Evolutionary conservation across 1,284 basidiomycete genomes (phyloP).

Genomic region (Ceratobasidium theobromae): DNA sequence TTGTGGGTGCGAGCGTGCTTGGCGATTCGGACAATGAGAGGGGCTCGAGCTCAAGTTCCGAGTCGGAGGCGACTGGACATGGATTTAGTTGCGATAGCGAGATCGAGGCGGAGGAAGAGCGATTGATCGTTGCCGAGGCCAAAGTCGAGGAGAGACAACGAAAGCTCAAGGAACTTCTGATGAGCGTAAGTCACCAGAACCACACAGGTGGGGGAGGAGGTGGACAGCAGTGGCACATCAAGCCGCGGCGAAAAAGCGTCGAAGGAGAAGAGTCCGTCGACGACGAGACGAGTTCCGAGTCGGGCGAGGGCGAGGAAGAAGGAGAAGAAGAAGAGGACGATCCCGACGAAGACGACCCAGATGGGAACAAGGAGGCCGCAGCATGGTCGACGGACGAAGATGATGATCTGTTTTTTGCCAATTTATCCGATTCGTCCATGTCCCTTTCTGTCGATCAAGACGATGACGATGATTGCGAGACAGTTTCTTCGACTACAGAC

Average conservation of each 20-base stretch:
- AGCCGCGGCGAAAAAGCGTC: conserved; percentile 23
- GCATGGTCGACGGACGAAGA: conserved; percentile 28
- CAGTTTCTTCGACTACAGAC: conserved; percentile 14
- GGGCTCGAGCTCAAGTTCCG: not conserved
- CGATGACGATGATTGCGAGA: conserved; percentile 25
- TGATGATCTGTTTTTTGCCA: conserved; percentile 24
- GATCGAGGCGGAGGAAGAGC: conserved; percentile 31
- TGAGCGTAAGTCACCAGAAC: conserved; percentile 3
- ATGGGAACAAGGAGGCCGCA: conserved; percentile 7
- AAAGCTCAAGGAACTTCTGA: conserved; percentile 6
- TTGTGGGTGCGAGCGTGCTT: conserved; percentile 25
- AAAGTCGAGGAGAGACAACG: not conserved
- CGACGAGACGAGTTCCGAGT: conserved; percentile 19
- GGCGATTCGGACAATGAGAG: not conserved
- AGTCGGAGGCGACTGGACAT: conserved; percentile 1
- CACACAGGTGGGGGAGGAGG: conserved; percentile 16
- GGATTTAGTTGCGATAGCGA: conserved; percentile 29
- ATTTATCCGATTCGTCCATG: conserved; percentile 25
- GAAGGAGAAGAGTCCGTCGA: conserved; percentile 13
- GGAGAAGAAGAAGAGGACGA: conserved; percentile 18
- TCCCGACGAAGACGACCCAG: conserved; percentile 9
- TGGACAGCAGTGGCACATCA: conserved; percentile 26
- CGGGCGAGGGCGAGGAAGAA: conserved; percentile 17
- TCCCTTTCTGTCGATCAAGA: conserved; percentile 17
- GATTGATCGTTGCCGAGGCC: conserved; percentile 10